A percentile compares a stretch with the other conserved stretches of the same genome.
These are phyloP conservation scores for Aspergillus sp. DNA, from an alignment of 2,329 filamentous ascomycete genomes.

Conservation along the genomic window DNA sequence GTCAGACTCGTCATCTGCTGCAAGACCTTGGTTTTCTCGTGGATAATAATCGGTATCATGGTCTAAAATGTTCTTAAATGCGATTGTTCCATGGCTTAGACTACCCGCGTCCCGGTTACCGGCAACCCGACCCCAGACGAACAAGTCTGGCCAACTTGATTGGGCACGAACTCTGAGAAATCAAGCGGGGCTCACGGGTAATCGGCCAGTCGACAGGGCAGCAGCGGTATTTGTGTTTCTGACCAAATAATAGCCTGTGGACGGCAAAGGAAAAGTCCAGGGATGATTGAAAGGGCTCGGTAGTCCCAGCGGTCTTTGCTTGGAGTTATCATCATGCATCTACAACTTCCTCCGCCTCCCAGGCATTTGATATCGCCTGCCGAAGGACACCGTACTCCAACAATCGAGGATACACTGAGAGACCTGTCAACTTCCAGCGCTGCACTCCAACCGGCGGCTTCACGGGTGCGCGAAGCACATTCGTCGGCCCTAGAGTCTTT, in stretches of 20 bases:
- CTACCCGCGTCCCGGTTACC: background rate
- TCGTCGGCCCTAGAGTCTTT: constrained; percentile 35
- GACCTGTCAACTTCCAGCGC: constrained; percentile 21
- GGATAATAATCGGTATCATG: too few species aligned
- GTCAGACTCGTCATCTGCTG: background rate
- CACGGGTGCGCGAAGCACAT: constrained; percentile 30
- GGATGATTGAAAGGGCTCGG: background rate
- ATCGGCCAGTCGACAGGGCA: background rate
- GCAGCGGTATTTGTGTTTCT: background rate
- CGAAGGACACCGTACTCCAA: constrained; percentile 51
- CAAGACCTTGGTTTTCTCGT: too few species aligned
- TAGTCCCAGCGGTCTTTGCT: background rate
- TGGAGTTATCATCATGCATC: constrained; percentile 21
- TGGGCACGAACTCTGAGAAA: background rate
- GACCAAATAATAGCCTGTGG: background rate
- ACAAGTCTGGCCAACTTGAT: background rate
- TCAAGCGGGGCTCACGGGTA: background rate
- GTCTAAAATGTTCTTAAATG: background rate
- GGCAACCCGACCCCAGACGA: background rate
- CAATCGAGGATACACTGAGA: constrained; percentile 48
- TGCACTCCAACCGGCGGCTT: constrained; percentile 18
- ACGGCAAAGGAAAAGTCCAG: background rate
- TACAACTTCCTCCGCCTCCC: constrained; percentile 29
- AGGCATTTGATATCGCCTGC: constrained; percentile 44
- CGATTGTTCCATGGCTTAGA: background rate